phyloP scores from a whole-genome alignment of 2,329 filamentous ascomycete genomes.

The Verticillium longisporum region DNA sequence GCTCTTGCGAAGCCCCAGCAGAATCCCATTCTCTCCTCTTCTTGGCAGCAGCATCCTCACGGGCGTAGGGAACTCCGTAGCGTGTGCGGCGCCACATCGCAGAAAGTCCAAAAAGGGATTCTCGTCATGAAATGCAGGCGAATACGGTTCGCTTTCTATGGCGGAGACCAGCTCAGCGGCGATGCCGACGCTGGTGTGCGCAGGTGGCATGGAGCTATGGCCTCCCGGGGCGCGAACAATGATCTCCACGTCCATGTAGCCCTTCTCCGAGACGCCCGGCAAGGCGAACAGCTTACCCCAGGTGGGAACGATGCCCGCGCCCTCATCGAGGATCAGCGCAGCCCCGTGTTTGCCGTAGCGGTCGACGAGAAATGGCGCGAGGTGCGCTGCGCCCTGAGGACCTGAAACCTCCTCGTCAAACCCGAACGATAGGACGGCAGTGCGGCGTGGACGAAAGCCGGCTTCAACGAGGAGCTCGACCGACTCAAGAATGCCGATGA shows the following conservation, averaged over 20 bases:
- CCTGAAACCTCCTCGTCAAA: constrained; percentile 58
- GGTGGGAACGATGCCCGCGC: constrained; percentile 33
- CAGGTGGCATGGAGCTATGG: constrained; percentile 50
- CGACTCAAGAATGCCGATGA: constrained; percentile 49
- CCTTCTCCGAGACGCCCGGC: constrained; percentile 55
- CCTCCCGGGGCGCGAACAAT: constrained; percentile 51
- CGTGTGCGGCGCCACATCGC: constrained; percentile 37
- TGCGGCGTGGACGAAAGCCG: constrained; percentile 45
- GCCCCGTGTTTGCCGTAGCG: constrained; percentile 49
- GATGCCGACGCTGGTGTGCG: constrained; percentile 48
- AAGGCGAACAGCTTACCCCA: constrained; percentile 45
- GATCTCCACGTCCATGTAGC: constrained; percentile 50
- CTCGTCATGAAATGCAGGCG: constrained; percentile 26
- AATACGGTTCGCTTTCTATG: constrained; percentile 40
- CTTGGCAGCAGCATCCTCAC: constrained; percentile 33
- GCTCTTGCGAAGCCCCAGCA: constrained; percentile 17
- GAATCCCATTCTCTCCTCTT: constrained; percentile 1
- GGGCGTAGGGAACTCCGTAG: constrained; percentile 34
- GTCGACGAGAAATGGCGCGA: constrained; percentile 36
- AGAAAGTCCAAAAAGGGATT: constrained; percentile 37
- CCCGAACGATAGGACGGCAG: constrained; percentile 52
- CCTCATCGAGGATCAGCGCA: constrained; percentile 53
- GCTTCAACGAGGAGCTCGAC: constrained; percentile 47
- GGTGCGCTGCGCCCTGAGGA: constrained; percentile 37
- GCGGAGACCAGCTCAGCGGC: constrained; percentile 37